These are phyloP conservation scores for Haplographium delicatum DNA, from an alignment of 495 filamentous ascomycete genomes.

Conservation along the genomic window DNA sequence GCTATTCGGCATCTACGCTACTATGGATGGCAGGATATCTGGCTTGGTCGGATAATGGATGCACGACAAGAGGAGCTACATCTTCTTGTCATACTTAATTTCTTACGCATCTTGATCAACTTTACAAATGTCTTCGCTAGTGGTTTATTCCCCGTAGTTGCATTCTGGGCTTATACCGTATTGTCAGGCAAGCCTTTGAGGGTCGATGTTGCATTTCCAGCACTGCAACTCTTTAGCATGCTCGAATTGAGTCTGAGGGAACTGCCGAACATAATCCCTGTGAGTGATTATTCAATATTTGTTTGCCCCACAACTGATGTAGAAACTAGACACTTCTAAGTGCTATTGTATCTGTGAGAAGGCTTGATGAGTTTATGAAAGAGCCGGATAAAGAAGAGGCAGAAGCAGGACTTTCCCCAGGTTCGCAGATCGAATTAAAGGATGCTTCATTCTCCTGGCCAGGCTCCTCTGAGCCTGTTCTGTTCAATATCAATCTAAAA, in stretches of 20 bases:
- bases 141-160: slow-evolving; percentile 69
- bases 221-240: slow-evolving; percentile 70
- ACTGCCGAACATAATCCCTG: slow-evolving; percentile 63
- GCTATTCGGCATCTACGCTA: slow-evolving; percentile 79
- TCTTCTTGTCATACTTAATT: slow-evolving; percentile 55
- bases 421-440: slow-evolving; percentile 44
- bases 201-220: slow-evolving; percentile 77
- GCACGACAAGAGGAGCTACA: slow-evolving; percentile 62
- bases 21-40: slow-evolving; percentile 82
- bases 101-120: slow-evolving; percentile 53
- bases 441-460: slow-evolving; percentile 76
- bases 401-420: slow-evolving; percentile 30
- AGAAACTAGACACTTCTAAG: slow-evolving; percentile 49
- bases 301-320: background rate
- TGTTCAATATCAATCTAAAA: slow-evolving; percentile 54
- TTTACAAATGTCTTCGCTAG: slow-evolving; percentile 60
- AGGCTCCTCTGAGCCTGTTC: slow-evolving; percentile 52
- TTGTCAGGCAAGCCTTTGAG: slow-evolving; percentile 57
- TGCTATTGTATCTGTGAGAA: slow-evolving; percentile 66
- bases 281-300: slow-evolving; percentile 13
- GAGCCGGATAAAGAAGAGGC: slow-evolving; percentile 67
- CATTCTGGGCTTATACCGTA: slow-evolving; percentile 72
- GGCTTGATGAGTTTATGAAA: slow-evolving; percentile 77
- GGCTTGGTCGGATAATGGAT: slow-evolving; percentile 68
- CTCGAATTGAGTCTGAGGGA: slow-evolving; percentile 64